A percentile compares a stretch with the other conserved stretches of the same genome.
Conservation (phyloP, 2,329 filamentous ascomycete genomes). For the Diplodia mutila region DNA sequence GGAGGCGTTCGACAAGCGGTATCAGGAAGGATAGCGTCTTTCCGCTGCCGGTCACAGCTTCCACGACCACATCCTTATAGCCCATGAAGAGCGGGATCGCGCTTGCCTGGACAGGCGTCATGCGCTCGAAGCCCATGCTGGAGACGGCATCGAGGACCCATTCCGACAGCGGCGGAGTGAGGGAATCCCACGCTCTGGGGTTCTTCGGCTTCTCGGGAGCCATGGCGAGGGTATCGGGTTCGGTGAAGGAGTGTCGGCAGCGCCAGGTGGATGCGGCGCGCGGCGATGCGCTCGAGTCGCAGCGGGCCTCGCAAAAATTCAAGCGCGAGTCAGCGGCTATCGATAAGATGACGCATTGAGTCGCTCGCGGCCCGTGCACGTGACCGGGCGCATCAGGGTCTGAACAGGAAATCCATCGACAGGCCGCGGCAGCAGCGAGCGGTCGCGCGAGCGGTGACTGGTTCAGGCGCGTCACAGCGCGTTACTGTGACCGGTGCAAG, state of each 20-base stretch:
- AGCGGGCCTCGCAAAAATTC: conserved; percentile 20
- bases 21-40: conserved; percentile 88
- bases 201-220: conserved; percentile 39
- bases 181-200: conserved; percentile 63
- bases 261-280: conserved; percentile 4
- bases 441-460: conserved; percentile 6
- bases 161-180: conserved; percentile 72
- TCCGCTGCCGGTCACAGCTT: conserved; percentile 89
- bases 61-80: conserved; percentile 91
- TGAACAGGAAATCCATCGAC: conserved; percentile 6
- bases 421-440: not conserved
- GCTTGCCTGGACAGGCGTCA: conserved; percentile 94
- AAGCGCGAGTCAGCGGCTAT: conserved; percentile 7
- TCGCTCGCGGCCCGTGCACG: conserved; percentile 7
- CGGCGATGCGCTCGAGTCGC: not conserved
- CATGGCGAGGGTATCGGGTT: conserved; percentile 32
- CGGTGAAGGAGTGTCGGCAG: not conserved
- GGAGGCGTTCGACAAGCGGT: conserved; percentile 78
- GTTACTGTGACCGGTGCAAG: too few species aligned
- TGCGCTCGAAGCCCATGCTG: conserved; percentile 81
- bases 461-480: not conserved
- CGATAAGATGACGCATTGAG: not conserved
- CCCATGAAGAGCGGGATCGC: conserved; percentile 85
- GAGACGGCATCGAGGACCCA: conserved; percentile 86
- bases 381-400: conserved; percentile 2